Evolutionary conservation across 805 yeast species (phyloP).

Genomic region (Suhomyces pyralidae): DNA sequence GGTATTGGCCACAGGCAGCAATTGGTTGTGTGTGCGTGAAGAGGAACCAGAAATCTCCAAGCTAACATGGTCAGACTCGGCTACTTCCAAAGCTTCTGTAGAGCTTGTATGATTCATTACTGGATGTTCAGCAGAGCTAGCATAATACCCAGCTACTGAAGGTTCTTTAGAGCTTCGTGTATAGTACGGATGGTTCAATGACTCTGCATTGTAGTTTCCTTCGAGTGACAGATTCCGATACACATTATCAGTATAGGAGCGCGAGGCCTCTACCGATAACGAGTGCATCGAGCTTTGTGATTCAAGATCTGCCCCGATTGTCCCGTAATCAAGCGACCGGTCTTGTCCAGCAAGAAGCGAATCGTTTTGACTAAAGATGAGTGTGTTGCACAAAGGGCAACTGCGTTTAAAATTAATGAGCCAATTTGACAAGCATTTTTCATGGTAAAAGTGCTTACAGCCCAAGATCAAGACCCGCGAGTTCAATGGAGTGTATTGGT

Average conservation of each 20-base stretch:
- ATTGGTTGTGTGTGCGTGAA: background rate
- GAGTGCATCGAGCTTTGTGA: slow-evolving; percentile 4
- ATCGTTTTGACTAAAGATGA: background rate
- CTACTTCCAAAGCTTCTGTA: background rate
- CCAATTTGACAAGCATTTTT: slow-evolving; percentile 59
- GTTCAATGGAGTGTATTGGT: slow-evolving; percentile 45
- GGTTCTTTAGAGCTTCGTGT: background rate
- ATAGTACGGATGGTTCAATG: background rate
- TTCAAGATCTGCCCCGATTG: slow-evolving; percentile 13
- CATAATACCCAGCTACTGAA: background rate
- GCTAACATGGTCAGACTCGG: background rate
- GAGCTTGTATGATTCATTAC: background rate
- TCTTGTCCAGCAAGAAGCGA: slow-evolving; percentile 16
- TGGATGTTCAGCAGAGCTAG: background rate
- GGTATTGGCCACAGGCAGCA: background rate
- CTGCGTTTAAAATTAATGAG: slow-evolving; percentile 49
- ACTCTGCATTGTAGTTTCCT: background rate
- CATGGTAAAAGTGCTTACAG: slow-evolving; percentile 62
- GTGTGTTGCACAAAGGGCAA: slow-evolving; percentile 57
- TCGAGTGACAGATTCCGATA: background rate
- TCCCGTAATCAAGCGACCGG: slow-evolving; percentile 19
- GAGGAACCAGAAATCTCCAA: background rate
- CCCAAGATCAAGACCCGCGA: slow-evolving; percentile 51
- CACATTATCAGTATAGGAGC: background rate
- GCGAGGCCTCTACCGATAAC: background rate